Evolutionary conservation across 257 asterid genomes (phyloP).

Genomic region (Nicotiana otophora): DNA sequence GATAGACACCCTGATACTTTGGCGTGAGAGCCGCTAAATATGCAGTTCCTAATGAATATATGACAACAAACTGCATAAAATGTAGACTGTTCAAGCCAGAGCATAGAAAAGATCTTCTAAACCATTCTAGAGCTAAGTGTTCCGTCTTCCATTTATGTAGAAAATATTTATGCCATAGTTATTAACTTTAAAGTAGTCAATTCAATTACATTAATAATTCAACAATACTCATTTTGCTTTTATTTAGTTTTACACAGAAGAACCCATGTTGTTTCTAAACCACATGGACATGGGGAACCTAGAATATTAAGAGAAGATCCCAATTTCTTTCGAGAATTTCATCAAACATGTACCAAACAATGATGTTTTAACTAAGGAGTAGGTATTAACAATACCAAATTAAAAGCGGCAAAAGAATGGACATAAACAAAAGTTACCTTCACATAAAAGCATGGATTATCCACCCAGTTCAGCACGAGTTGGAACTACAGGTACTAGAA

Average conservation of each 20-base stretch:
- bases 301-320: background rate
- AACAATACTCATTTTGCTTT: background rate
- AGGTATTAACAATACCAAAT: background rate
- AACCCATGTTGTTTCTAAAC: background rate
- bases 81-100: background rate
- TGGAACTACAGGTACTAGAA: constrained; percentile 73
- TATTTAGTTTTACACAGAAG: background rate
- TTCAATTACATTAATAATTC: background rate
- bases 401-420: background rate
- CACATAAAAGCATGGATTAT: constrained; percentile 9
- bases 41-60: background rate
- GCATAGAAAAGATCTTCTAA: background rate
- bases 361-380: background rate
- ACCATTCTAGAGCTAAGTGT: background rate
- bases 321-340: background rate
- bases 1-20: background rate
- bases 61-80: background rate
- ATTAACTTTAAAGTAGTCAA: background rate
- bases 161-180: background rate
- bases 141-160: background rate
- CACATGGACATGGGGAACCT: background rate
- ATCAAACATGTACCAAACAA: background rate
- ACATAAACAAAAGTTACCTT: background rate
- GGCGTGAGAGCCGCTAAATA: background rate
- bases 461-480: constrained; percentile 56